Percentiles rank a stretch among this genome's conserved stretches.
phyloP scores from a whole-genome alignment of 306 rosid genomes.

The Trifolium fragiferum region DNA sequence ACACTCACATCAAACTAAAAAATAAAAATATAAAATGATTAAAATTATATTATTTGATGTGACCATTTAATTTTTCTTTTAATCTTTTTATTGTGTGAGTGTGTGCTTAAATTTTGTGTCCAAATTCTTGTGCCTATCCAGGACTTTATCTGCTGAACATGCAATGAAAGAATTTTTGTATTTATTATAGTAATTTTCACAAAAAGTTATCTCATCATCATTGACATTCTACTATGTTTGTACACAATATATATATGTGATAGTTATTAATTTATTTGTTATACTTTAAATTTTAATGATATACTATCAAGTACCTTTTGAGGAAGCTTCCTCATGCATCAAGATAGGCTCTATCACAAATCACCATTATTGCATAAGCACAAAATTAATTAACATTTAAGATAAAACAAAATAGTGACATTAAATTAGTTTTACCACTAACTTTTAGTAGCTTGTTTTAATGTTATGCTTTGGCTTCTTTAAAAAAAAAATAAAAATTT shows the following conservation, averaged over 20 bases:
- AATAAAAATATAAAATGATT: no score
- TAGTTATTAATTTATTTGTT: background rate
- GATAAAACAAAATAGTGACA: background rate
- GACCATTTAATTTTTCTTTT: no score
- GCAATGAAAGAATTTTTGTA: background rate
- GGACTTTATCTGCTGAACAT: background rate
- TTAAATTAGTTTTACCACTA: background rate
- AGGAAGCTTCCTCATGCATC: slow-evolving; percentile 6
- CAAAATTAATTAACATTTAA: background rate
- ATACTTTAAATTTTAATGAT: background rate
- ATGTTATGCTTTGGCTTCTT: no score
- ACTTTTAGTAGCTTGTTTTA: background rate
- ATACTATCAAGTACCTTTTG: background rate
- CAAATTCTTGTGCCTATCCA: no score
- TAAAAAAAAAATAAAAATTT: no score
- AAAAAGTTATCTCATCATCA: background rate
- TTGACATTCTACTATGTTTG: slow-evolving; percentile 19
- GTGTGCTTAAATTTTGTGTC: no score
- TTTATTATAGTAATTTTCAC: background rate
- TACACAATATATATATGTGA: no score
- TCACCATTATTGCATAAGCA: background rate
- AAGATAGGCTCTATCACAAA: background rate
- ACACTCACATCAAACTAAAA: no score
- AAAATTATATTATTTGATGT: no score
- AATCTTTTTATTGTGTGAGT: no score